Evolutionary conservation across 2,329 filamentous ascomycete species (phyloP).

Genomic region (Colletotrichum karsti): DNA sequence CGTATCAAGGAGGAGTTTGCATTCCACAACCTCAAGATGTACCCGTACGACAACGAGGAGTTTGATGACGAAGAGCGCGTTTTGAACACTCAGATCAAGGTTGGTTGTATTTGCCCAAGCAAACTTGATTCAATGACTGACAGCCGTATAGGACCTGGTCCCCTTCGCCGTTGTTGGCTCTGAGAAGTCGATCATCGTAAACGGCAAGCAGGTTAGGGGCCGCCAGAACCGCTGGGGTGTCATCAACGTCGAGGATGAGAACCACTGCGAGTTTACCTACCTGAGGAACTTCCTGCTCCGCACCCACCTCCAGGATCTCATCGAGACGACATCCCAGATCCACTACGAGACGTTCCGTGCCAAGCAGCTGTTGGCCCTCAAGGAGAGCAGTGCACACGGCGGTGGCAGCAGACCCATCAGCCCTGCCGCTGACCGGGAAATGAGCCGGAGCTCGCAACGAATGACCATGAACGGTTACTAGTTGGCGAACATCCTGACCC

Average conservation of each 20-base stretch:
- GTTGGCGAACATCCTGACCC: constrained; percentile 28
- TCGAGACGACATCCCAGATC: constrained; percentile 99
- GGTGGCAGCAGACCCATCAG: constrained; percentile 91
- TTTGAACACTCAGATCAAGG: constrained; percentile 96
- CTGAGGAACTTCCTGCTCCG: constrained; percentile 98
- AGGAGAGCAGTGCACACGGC: constrained; percentile 93
- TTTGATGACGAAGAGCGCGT: constrained; percentile 96
- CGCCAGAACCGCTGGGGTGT: constrained; percentile 99
- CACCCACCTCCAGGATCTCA: constrained; percentile 97
- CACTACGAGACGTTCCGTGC: constrained; percentile 99
- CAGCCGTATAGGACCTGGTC: constrained; percentile 76
- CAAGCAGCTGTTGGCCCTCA: constrained; percentile 96
- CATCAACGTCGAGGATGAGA: constrained; percentile 99
- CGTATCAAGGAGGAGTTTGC: constrained; percentile 99
- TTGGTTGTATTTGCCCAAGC: constrained; percentile 42
- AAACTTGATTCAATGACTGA: constrained; percentile 41
- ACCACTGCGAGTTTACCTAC: constrained; percentile 99
- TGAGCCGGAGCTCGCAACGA: constrained; percentile 96
- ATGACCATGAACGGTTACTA: constrained; percentile 99
- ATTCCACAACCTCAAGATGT: constrained; percentile 99
- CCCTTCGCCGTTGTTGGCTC: constrained; percentile 98
- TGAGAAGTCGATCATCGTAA: constrained; percentile 97
- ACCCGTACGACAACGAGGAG: constrained; percentile 99
- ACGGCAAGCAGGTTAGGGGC: constrained; percentile 95
- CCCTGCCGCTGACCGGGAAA: constrained; percentile 90